Evolutionary conservation across 2,329 filamentous ascomycete species (phyloP).

Genomic region (Fusarium dimerum): DNA sequence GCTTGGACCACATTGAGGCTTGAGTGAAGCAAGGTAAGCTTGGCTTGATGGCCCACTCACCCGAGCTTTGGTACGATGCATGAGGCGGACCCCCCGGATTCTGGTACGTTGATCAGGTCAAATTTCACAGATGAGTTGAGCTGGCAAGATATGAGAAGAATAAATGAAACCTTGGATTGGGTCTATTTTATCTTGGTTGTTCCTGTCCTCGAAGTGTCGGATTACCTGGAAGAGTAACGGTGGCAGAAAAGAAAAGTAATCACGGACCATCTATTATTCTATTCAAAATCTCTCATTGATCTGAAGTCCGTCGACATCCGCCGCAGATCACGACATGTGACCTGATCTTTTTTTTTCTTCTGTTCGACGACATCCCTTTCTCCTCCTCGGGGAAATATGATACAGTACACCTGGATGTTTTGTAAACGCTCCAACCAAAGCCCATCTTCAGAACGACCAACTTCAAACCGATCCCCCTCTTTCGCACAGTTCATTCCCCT

Average conservation of each 20-base stretch:
- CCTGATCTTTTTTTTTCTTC: not conserved
- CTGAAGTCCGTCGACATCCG: not conserved
- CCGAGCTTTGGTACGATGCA: slow-evolving; percentile 23
- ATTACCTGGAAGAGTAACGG: too few species aligned
- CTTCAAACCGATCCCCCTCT: too few species aligned
- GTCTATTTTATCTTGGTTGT: not conserved
- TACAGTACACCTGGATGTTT: too few species aligned
- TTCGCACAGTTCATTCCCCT: too few species aligned
- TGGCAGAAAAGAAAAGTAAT: too few species aligned
- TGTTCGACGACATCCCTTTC: not conserved
- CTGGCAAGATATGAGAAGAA: too few species aligned
- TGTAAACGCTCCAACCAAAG: too few species aligned
- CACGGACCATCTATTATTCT: too few species aligned
- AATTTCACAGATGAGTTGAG: slow-evolving; percentile 3
- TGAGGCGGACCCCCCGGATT: slow-evolving; percentile 19
- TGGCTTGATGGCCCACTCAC: slow-evolving; percentile 14
- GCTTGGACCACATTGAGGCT: slow-evolving; percentile 10
- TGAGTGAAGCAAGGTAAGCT: not conserved
- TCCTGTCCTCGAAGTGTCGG: not conserved
- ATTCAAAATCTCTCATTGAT: too few species aligned
- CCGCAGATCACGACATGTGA: slow-evolving; percentile 6
- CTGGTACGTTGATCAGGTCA: slow-evolving; percentile 28
- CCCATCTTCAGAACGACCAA: too few species aligned
- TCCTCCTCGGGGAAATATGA: not conserved
- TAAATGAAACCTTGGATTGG: too few species aligned